These are phyloP conservation scores for Cucumis hystrix DNA, from an alignment of 306 rosid species.

Conservation along the genomic window DNA sequence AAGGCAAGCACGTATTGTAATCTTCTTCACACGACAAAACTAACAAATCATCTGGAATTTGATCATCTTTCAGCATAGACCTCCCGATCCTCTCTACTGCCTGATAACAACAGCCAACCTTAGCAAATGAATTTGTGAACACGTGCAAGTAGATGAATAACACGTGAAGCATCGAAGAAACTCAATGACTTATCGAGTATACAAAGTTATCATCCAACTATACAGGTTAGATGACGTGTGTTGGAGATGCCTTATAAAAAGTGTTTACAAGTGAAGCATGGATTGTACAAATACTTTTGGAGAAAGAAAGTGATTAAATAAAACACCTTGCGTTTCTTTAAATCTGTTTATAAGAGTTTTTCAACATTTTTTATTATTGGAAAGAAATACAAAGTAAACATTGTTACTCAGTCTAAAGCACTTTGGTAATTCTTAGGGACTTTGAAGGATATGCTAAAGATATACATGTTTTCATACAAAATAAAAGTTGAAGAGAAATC, in stretches of 20 bases:
- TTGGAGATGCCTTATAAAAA: neutral
- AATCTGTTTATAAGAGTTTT: neutral
- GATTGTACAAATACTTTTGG: neutral
- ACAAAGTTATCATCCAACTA: neutral
- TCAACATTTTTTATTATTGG: neutral
- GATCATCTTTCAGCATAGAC: slow-evolving; percentile 36
- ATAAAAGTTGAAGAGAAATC: neutral
- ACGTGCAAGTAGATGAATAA: neutral
- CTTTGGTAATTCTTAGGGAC: neutral
- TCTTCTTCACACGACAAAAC: slow-evolving; percentile 89
- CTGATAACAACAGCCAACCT: slow-evolving; percentile 17
- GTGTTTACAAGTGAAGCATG: neutral
- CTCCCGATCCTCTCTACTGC: slow-evolving; percentile 58
- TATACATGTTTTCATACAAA: neutral
- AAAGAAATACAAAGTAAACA: neutral
- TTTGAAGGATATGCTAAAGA: neutral
- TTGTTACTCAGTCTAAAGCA: too few relatives aligned
- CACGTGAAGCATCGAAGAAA: neutral
- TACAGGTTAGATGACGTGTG: neutral
- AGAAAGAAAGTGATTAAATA: neutral
- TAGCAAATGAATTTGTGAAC: neutral
- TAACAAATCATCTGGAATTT: slow-evolving; percentile 55
- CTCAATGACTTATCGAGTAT: neutral
- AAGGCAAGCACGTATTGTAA: slow-evolving; percentile 52
- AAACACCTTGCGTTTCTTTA: neutral